Evolutionary conservation across 2,329 filamentous ascomycete genomes (phyloP).

Genomic region (Epichloe amarillans): DNA sequence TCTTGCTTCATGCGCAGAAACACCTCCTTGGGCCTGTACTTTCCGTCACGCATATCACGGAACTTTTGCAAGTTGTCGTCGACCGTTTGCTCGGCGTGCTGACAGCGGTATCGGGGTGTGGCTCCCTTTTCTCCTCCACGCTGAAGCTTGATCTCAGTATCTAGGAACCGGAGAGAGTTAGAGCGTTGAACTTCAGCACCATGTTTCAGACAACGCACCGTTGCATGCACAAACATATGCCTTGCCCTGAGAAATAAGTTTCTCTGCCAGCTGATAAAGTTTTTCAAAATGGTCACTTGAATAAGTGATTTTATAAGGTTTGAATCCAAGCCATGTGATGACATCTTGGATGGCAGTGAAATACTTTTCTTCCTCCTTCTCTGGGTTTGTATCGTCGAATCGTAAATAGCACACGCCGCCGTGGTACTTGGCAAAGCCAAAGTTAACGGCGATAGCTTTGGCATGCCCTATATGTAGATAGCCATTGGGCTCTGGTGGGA

Average conservation of each 20-base stretch:
- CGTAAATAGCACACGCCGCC: conserved; percentile 42
- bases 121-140: conserved; percentile 62
- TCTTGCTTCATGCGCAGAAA: conserved; percentile 90
- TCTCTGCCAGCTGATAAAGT: conserved; percentile 73
- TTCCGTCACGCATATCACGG: conserved; percentile 78
- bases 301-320: conserved; percentile 50
- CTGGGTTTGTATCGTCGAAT: conserved; percentile 93
- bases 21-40: conserved; percentile 74
- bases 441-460: conserved; percentile 93
- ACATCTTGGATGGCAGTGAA: conserved; percentile 84
- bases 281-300: conserved; percentile 77
- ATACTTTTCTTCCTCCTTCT: conserved; percentile 81
- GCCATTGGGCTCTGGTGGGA: conserved; percentile 83
- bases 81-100: conserved; percentile 60
- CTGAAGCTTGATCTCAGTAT: conserved; percentile 74
- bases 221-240: conserved; percentile 78
- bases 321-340: conserved; percentile 61
- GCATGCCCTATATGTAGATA: conserved; percentile 88
- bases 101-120: conserved; percentile 62
- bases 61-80: conserved; percentile 75
- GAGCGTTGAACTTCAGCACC: background rate
- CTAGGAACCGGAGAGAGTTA: conserved; percentile 15
- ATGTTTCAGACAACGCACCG: conserved; percentile 35
- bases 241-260: conserved; percentile 55
- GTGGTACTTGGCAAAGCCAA: conserved; percentile 80